Evolutionary conservation across 2,329 filamentous ascomycete species (phyloP), one percentile per base, ranked within the genome.

Genomic region (Pestalotiopsis fici): DNA sequence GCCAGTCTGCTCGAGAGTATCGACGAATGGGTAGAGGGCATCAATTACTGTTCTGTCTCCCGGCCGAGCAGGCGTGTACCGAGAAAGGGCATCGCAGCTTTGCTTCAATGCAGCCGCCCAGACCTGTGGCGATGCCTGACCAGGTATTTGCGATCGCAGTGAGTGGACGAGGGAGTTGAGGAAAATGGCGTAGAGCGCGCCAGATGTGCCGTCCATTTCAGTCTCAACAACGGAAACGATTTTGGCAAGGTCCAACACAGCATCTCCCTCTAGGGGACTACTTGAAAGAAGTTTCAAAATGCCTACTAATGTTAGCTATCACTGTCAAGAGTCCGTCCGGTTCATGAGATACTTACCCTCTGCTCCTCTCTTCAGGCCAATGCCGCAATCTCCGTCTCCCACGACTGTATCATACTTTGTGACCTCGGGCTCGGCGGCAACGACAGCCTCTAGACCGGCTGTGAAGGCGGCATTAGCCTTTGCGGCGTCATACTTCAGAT

Each of bases 31-130:
- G 69, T 93, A 88, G 62, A 99, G 83, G 1, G 95, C 94, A 80
- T 99, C 96, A 39, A 98, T 88, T 43, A 98, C 83, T 0, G 96
- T 99, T 63, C 96, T 87, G 78, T 99, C 96, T 31, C 96, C 96
- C 0, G 92, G 91, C 65, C 91, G 89, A 0, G 96, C 96, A 0
- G 95, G 95, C 2, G 96, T 99, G 79, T 98, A 98, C 75, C 86
- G 92, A 43, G 86, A 87, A 67, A 99, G 83, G 1, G 91, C 89
- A 23, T 90, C 84, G 69, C 91, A 88, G 65, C 93, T 93, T 72
- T 89, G 86, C 70, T 90, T 84, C 15, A 98, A 83, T 0, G 94
- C 95, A 37, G 86, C 82, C 3, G 90, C 80, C 90, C 87, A 85
- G 72, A 82, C 70, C 56, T 82, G 73, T 4, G 81, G 73, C 3